These are phyloP conservation scores for Cladosporium sp. DNA, from an alignment of 2,329 filamentous ascomycete genomes.

Conservation along the genomic window DNA sequence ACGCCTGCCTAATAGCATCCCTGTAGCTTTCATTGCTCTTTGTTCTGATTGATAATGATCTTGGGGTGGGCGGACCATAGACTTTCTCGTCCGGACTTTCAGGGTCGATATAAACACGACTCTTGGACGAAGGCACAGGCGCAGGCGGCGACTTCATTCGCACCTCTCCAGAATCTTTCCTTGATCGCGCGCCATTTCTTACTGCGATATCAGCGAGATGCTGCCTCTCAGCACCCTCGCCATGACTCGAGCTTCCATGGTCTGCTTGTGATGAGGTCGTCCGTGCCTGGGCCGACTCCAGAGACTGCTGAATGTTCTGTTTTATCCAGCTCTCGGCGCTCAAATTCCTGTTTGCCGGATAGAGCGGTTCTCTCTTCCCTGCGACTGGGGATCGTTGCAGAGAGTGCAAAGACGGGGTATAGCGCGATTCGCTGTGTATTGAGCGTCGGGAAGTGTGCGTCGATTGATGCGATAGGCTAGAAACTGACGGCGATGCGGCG, in stretches of 20 bases:
- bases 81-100: conserved; percentile 9
- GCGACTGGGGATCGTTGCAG: conserved; percentile 15
- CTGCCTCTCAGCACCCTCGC: conserved; percentile 7
- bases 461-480: conserved; percentile 14
- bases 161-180: conserved; percentile 3
- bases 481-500: conserved; percentile 6
- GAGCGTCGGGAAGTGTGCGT: conserved; percentile 2
- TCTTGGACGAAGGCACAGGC: neutral
- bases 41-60: conserved; percentile 16
- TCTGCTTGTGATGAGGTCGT: conserved; percentile 17
- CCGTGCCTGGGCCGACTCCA: conserved; percentile 28
- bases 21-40: conserved; percentile 20
- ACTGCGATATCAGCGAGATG: conserved; percentile 9
- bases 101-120: conserved; percentile 15
- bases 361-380: conserved; percentile 2
- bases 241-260: neutral
- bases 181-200: neutral
- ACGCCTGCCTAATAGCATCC: conserved; percentile 7
- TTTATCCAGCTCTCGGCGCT: conserved; percentile 39
- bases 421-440: conserved; percentile 9
- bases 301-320: conserved; percentile 28
- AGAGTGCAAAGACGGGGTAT: conserved; percentile 14
- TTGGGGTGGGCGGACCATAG: conserved; percentile 13
- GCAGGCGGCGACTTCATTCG: conserved; percentile 3
- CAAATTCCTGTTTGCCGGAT: conserved; percentile 27